Conservation (phyloP, 768 basidiomycete genomes). For the Lepiota brunneoincarnata region DNA sequence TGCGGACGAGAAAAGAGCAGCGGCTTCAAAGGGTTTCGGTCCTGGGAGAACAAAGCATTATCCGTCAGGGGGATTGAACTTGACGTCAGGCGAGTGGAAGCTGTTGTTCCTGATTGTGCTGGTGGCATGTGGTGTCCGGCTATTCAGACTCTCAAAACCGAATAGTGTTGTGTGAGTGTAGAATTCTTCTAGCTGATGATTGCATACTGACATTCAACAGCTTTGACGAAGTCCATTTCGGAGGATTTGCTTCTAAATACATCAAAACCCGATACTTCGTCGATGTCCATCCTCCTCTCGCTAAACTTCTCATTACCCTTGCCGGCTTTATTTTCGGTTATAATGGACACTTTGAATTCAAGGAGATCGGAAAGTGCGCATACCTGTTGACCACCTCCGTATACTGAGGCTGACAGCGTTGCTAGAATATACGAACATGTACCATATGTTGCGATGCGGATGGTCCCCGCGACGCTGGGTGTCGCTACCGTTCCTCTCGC, state of each 20-base stretch:
- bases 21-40: slow-evolving; percentile 62
- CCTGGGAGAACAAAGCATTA: slow-evolving; percentile 45
- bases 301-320: slow-evolving; percentile 92
- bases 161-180: slow-evolving; percentile 87
- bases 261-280: slow-evolving; percentile 90
- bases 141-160: slow-evolving; percentile 84
- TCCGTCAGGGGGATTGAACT: slow-evolving; percentile 58
- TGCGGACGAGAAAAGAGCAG: slow-evolving; percentile 68
- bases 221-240: slow-evolving; percentile 98
- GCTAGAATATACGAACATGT: slow-evolving; percentile 77
- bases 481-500: slow-evolving; percentile 86
- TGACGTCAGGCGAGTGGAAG: slow-evolving; percentile 76
- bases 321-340: slow-evolving; percentile 87
- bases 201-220: slow-evolving; percentile 35
- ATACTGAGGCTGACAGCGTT: neutral
- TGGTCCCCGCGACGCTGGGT: slow-evolving; percentile 90
- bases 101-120: slow-evolving; percentile 63
- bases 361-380: slow-evolving; percentile 93
- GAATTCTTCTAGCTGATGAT: slow-evolving; percentile 4
- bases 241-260: slow-evolving; percentile 93
- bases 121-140: slow-evolving; percentile 75
- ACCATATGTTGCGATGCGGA: slow-evolving; percentile 96
- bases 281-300: slow-evolving; percentile 96
- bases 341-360: slow-evolving; percentile 93
- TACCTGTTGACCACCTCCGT: neutral